Evolutionary conservation across 2,329 filamentous ascomycete species (phyloP).

Genomic region (Ascochyta clinopodiicola): DNA sequence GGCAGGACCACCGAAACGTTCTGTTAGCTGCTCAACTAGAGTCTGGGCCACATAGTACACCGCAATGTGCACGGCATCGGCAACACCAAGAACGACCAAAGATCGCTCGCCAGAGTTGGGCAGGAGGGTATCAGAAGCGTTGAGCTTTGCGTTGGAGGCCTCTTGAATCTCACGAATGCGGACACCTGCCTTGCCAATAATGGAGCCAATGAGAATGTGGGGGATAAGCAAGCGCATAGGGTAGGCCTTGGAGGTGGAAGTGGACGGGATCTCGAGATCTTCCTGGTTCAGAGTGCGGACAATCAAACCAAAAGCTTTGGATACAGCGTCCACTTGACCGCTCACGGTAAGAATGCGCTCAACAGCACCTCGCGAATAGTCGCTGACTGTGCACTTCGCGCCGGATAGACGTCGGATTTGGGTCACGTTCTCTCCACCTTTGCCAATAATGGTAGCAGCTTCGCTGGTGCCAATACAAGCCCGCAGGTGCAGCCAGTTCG

Average conservation of each 20-base stretch:
- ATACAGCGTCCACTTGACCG: slow-evolving; percentile 92
- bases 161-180: slow-evolving; percentile 99
- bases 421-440: slow-evolving; percentile 97
- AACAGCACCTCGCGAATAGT: slow-evolving; percentile 95
- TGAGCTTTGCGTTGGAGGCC: slow-evolving; percentile 92
- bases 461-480: slow-evolving; percentile 97
- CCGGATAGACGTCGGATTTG: slow-evolving; percentile 94
- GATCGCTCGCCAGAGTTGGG: slow-evolving; percentile 96
- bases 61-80: slow-evolving; percentile 97
- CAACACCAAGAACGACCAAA: slow-evolving; percentile 96
- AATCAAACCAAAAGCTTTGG: slow-evolving; percentile 98
- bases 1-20: slow-evolving; percentile 92
- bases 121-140: slow-evolving; percentile 93
- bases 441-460: slow-evolving; percentile 96
- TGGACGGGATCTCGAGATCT: slow-evolving; percentile 84
- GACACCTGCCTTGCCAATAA: slow-evolving; percentile 96
- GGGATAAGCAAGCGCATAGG: slow-evolving; percentile 93
- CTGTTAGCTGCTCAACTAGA: slow-evolving; percentile 95
- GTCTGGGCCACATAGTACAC: slow-evolving; percentile 99
- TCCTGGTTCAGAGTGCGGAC: slow-evolving; percentile 99
- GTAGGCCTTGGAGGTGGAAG: slow-evolving; percentile 94
- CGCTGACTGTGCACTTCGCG: slow-evolving; percentile 98
- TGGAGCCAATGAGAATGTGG: slow-evolving; percentile 96
- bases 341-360: slow-evolving; percentile 98
- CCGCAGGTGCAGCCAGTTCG: slow-evolving; percentile 94